Base-by-base conservation (phyloP, 495 filamentous ascomycete genomes). In the Durotheca rogersii region DNA sequence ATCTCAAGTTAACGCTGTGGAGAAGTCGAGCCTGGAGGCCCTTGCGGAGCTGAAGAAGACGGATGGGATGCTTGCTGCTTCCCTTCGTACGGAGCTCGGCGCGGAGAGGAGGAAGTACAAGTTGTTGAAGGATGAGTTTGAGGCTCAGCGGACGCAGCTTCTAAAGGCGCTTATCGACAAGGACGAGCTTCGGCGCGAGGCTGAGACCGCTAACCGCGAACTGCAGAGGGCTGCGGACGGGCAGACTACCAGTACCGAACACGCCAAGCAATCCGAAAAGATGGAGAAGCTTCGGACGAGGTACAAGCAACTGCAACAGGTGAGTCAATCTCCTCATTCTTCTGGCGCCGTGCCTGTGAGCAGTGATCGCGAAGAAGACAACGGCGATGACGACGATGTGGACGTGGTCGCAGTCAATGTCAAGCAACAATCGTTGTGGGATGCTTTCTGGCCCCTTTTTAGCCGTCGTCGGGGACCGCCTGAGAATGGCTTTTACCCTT, bases 21-120 rank as follows among this genome's bases (percentile, higher is more conserved):
- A 72, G 20, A 66, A 74, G 46, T 70, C 75, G n/a, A 72, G 70
- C 32, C 56, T 72, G 2, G 62, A 70, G 17, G 73, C 69, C 3
- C 64, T 81, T 11, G 69, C 71, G n/a, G 71, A 72, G 46, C 65
- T 81, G 50, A 80, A 80, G 63, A 64, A 66, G 33, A 70, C 77
- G 1, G 75, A 81, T 45, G 71, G 76, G 61, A 65, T 76, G 45
- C 68, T 81, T 48, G 73, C 74, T 7, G 58, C 67, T 9, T 80
- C 77, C 6, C 69, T 80, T 49, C 65, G 72, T 53, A 69, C 63
- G 17, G 77, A 81, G 52, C 69, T 80, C n/a, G 66, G 75, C 9
- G 60, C 62, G 2, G 73, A 75, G 33, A 70, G 75, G 48, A 67
- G 50, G 41, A 71, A 72, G 58, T 58, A 71, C 49, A 64, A 64